Conservation (phyloP, 139 green algal species). For the Ulvella scutata region DNA sequence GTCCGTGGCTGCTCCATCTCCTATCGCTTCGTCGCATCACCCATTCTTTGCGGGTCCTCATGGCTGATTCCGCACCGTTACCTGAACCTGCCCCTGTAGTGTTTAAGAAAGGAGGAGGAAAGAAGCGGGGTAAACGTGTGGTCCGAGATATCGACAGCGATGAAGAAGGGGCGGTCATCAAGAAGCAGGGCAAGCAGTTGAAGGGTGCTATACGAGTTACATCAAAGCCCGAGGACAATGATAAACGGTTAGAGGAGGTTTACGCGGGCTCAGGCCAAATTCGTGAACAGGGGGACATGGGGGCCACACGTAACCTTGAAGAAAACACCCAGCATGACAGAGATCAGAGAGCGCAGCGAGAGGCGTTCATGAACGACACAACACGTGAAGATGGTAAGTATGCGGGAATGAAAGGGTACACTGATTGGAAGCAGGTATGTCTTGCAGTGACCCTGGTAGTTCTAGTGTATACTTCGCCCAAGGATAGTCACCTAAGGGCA, state of each 20-base stretch:
- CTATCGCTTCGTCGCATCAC: too few relatives aligned
- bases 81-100: neutral
- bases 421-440: slow-evolving; percentile 49
- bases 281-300: slow-evolving; percentile 28
- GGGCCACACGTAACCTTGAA: slow-evolving; percentile 43
- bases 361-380: slow-evolving; percentile 10
- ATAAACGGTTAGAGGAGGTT: slow-evolving; percentile 20
- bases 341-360: slow-evolving; percentile 31
- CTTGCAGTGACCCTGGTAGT: too few relatives aligned
- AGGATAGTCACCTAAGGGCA: too few relatives aligned
- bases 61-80: too few relatives aligned
- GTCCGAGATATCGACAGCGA: neutral
- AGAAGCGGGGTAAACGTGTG: neutral
- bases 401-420: slow-evolving; percentile 62
- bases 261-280: slow-evolving; percentile 17
- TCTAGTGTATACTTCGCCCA: too few relatives aligned
- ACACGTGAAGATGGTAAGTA: slow-evolving; percentile 34
- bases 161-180: neutral
- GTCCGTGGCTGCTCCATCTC: too few relatives aligned
- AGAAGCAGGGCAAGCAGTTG: slow-evolving; percentile 5
- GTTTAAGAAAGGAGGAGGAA: neutral
- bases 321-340: slow-evolving; percentile 62
- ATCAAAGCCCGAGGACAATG: neutral
- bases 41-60: too few relatives aligned
- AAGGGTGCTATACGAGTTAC: neutral